Conservation (phyloP, 306 rosid genomes). For the Acacia confusa region DNA sequence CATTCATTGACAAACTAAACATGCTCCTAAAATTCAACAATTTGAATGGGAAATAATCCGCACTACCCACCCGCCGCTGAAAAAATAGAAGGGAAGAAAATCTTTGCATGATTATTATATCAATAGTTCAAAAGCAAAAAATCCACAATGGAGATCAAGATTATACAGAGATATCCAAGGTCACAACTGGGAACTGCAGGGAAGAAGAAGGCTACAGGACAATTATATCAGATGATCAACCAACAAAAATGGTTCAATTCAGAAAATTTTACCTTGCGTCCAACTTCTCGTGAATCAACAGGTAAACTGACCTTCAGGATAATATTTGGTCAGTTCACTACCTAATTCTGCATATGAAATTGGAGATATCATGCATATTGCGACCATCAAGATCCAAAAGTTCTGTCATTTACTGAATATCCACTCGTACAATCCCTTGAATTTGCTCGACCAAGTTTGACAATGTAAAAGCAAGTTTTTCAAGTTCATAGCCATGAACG, state of each 20-base stretch:
- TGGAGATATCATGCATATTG: constrained; percentile 17
- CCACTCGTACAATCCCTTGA: not conserved
- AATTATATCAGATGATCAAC: constrained; percentile 45
- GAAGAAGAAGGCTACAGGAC: constrained; percentile 31
- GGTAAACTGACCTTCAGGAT: constrained; percentile 80
- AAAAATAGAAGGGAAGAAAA: not conserved
- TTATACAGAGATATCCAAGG: constrained; percentile 49
- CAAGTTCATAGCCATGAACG: not conserved
- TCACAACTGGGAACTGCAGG: constrained; percentile 33
- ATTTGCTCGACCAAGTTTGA: not conserved
- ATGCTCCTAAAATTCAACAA: not conserved
- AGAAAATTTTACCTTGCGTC: constrained; percentile 56
- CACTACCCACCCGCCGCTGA: not conserved
- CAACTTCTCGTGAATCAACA: constrained; percentile 45
- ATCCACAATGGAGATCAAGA: constrained; percentile 8
- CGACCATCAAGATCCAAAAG: not conserved
- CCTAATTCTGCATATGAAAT: constrained; percentile 62
- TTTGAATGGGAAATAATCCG: not conserved
- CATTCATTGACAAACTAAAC: not conserved
- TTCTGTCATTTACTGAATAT: not conserved
- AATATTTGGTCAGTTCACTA: constrained; percentile 58
- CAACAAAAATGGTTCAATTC: constrained; percentile 53
- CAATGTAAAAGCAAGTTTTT: not conserved
- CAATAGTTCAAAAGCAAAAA: constrained; percentile 1
- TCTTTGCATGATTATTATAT: not conserved